Conservation (phyloP, 2,329 filamentous ascomycete species). For the Alternaria dauci region DNA sequence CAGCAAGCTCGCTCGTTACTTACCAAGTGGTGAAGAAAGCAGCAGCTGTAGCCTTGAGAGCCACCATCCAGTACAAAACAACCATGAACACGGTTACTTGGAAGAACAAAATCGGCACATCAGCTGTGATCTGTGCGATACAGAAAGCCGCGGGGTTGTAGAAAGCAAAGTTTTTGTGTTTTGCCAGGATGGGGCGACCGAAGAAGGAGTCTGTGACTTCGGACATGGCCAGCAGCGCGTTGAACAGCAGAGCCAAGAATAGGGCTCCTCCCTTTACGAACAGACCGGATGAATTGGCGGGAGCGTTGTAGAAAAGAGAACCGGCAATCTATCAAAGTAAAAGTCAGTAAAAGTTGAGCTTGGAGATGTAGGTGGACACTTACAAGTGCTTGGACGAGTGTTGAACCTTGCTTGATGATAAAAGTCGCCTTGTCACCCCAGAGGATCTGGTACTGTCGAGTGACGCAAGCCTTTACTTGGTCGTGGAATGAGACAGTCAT, state of each 20-base stretch:
- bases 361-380: neutral
- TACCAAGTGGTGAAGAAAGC: constrained; percentile 85
- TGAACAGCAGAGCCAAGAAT: constrained; percentile 71
- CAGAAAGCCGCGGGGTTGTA: constrained; percentile 82
- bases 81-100: constrained; percentile 68
- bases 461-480: constrained; percentile 65
- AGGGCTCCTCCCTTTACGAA: constrained; percentile 71
- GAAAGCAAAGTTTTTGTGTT: constrained; percentile 84
- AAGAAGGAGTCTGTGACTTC: constrained; percentile 68
- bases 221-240: constrained; percentile 69
- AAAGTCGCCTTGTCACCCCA: constrained; percentile 71
- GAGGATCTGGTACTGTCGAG: constrained; percentile 70
- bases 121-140: constrained; percentile 73
- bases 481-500: constrained; percentile 53
- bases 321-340: constrained; percentile 62
- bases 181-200: constrained; percentile 82
- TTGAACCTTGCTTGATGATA: constrained; percentile 68
- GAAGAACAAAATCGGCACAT: constrained; percentile 64
- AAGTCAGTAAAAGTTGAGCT: neutral
- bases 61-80: constrained; percentile 83
- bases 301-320: constrained; percentile 73
- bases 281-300: constrained; percentile 65
- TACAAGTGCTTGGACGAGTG: constrained; percentile 62
- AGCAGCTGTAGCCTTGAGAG: constrained; percentile 73
- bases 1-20: constrained; percentile 69